Base-by-base conservation (phyloP, 2,329 filamentous ascomycete genomes). In the Endothia cerciana region DNA sequence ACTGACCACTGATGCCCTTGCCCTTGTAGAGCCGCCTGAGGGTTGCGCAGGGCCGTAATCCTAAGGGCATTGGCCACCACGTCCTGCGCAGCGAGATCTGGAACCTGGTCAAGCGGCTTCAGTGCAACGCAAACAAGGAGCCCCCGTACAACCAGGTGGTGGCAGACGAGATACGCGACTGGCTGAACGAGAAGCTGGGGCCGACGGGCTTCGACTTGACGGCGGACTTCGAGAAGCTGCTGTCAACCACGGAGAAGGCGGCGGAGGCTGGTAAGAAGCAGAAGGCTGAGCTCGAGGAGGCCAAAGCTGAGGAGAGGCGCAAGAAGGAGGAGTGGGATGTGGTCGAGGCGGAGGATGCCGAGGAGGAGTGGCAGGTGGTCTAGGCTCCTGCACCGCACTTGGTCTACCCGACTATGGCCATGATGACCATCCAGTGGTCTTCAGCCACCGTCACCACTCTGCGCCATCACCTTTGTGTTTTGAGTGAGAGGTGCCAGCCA, bases 291-390 rank as follows among this genome's bases (percentile, higher is more conserved):
- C 38, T 6, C 19, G 40, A 33, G 28, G 8, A 41, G 28, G 43
- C 30, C 33, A 10, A 15, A 57, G 43, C 45, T 5, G 49, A 22
- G 10, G 51, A 51, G 58, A 13, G 51, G 25, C 47, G 58, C 36
- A 51, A 56, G 57, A 45, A 36, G 43, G 40, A 45, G 51, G 65
- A 65, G 45, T 67, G 58, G 57, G 58, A 65, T n/a, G 8, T 65
- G 25, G 30, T 67, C 30, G 40, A 47, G 41, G 15, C 33, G 28
- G 53, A 22, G 15, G 62, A 67, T n/a, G 57, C 43, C 4, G n/a
- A 36, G 1, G 65, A 67, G 10, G 36, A 40, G 2, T 67, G 62
- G 65, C 47, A 51, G 30, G 3, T 66, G 13, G 5, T 66, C 40
- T 65, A 33, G 41, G 30, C 33, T n/a, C 36, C 4, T 41, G 25